A percentile compares a stretch with the other conserved stretches of the same genome.
These are phyloP conservation scores for Cucumis cinereus DNA, from an alignment of 306 rosid genomes.

Conservation along the genomic window DNA sequence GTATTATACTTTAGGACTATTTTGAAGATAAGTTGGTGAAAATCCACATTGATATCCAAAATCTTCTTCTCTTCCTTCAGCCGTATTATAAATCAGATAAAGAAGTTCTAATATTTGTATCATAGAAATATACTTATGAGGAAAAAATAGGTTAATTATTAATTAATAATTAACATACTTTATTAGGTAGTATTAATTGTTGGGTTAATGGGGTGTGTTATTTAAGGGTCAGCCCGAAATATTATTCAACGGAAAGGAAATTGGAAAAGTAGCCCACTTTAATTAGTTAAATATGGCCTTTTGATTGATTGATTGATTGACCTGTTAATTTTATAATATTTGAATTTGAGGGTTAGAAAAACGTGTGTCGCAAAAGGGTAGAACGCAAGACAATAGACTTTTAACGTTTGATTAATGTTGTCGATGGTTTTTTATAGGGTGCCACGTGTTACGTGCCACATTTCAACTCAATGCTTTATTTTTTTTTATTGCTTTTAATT, in stretches of 20 bases:
- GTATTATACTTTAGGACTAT: background rate
- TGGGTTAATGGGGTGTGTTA: background rate
- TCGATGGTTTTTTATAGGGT: background rate
- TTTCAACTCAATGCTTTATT: background rate
- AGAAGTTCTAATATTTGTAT: background rate
- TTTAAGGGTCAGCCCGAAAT: background rate
- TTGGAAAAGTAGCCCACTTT: background rate
- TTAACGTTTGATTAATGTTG: background rate
- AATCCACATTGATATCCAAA: background rate
- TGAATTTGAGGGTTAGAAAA: background rate
- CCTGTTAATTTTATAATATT: background rate
- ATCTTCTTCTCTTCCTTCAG: background rate
- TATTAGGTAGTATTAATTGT: background rate
- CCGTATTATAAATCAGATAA: background rate
- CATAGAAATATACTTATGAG: background rate
- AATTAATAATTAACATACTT: background rate
- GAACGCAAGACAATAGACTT: background rate
- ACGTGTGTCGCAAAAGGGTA: background rate
- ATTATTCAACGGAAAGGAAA: too few species aligned
- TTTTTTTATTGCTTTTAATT: background rate
- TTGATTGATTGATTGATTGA: background rate
- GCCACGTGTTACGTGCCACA: background rate
- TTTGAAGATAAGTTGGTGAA: constrained; percentile 2
- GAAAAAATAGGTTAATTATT: background rate
- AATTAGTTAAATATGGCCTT: background rate